Evolutionary conservation across 1,139 yeast species (phyloP), one percentile per base, ranked within the genome.

Genomic region (Geotrichum cucujoidarum): DNA sequence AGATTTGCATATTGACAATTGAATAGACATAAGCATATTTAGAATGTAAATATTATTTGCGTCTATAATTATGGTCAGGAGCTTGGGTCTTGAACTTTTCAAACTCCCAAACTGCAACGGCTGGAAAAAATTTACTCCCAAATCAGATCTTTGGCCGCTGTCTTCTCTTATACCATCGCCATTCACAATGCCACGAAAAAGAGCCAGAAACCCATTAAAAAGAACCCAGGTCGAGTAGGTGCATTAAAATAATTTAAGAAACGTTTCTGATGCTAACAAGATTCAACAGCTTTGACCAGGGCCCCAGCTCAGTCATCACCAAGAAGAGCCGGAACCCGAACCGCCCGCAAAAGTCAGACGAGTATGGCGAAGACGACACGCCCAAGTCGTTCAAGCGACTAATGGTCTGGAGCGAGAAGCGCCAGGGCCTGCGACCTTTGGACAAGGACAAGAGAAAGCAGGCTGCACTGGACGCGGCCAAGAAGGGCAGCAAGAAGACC

Each of bases 371-470:
- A 4, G 68, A 64, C 30, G 66, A 61, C 42, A 62, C 66, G 14
- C 68, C 70, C 16, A 60, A 63, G 27, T 55, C 55, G 16, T 65
- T 64, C 47, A 50, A 53, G 48, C 57, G 61, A n/a, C 43, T 64
- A 30, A 57, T 65, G 66, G 56, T 51, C 36, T 56, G 51, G 52
- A 40, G 53, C n/a, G 50, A 55, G 21, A 48, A 54, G 45, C 40
- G 47, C 29, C 55, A 55, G 35, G 55, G 51, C 14, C 42, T 45
- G 29, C 39, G 49, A n/a, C 47, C 50, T 3, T 18, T 43, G 10
- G 39, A 43, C 32, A 47, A 36, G 27, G 43, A 43, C 6, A 11
- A 21, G 13, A 20, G 41, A 3, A 40, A 43, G 3, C 37, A 17
- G 13, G 45, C 35, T 2, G 41, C 37, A 4, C 20, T 39, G 17